Conservation (phyloP, 345 rosid genomes). For the Melaleuca quinquenervia region DNA sequence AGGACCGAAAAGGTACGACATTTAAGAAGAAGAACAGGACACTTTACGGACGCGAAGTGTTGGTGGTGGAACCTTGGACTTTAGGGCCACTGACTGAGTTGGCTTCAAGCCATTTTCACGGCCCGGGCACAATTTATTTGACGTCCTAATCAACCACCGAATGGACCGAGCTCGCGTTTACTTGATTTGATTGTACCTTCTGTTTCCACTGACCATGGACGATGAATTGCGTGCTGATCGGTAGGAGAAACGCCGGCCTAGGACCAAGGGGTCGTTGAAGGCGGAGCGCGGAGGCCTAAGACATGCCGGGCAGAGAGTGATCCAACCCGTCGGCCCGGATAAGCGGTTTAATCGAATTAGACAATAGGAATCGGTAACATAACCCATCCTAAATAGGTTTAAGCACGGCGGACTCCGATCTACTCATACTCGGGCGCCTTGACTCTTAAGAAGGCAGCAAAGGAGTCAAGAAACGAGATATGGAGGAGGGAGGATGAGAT, state of each 20-base stretch:
- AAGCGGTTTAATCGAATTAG: neutral
- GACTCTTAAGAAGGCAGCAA: too few species aligned
- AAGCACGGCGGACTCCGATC: neutral
- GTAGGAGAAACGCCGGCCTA: neutral
- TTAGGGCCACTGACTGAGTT: neutral
- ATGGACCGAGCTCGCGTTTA: neutral
- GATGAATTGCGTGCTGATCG: neutral
- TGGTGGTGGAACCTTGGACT: neutral
- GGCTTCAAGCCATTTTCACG: neutral
- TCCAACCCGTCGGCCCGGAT: neutral
- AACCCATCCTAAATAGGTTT: neutral
- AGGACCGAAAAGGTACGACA: neutral
- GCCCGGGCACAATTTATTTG: neutral
- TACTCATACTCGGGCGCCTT: too few species aligned
- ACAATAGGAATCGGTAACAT: neutral
- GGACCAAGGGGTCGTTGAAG: neutral
- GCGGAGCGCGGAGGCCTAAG: neutral
- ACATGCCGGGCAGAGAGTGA: neutral
- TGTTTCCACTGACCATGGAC: too few species aligned
- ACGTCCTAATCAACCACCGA: neutral
- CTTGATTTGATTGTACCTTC: neutral
- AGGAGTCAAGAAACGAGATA: too few species aligned
- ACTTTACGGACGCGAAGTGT: neutral
- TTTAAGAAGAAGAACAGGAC: neutral
- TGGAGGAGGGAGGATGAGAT: too few species aligned